Conservation (phyloP, 805 yeast genomes). For the Kodamaea kaohsiungensis region DNA sequence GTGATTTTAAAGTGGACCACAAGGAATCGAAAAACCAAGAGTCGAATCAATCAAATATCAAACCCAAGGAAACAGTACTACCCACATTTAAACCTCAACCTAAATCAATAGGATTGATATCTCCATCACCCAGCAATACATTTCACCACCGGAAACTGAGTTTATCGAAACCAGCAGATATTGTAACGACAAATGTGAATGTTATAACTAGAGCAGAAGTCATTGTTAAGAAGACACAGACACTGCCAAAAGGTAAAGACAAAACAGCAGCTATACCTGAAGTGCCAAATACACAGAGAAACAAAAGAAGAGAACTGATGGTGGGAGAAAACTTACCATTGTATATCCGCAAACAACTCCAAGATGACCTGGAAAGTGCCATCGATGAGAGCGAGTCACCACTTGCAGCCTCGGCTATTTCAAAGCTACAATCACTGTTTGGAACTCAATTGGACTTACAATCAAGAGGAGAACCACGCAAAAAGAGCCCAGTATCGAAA, state of each 20-base stretch:
- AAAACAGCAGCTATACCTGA: background rate
- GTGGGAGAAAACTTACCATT: slow-evolving; percentile 39
- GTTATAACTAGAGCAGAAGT: slow-evolving; percentile 32
- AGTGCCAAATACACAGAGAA: background rate
- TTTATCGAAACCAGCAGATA: slow-evolving; percentile 31
- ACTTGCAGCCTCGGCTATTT: background rate
- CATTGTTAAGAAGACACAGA: slow-evolving; percentile 4
- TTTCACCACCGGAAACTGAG: slow-evolving; percentile 18
- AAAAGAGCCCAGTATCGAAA: slow-evolving; percentile 10
- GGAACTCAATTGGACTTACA: background rate
- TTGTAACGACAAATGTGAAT: slow-evolving; percentile 32
- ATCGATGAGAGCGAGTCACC: background rate
- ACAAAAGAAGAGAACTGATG: slow-evolving; percentile 29
- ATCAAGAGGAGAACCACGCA: background rate
- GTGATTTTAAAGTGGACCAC: background rate
- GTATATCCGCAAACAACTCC: slow-evolving; percentile 33
- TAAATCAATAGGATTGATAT: slow-evolving; percentile 32
- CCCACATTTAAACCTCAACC: slow-evolving; percentile 13
- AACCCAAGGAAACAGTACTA: background rate
- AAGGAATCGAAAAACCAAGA: background rate
- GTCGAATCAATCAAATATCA: background rate
- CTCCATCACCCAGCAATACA: background rate
- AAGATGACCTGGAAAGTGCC: slow-evolving; percentile 5
- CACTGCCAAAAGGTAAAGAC: slow-evolving; percentile 10
- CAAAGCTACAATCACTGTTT: background rate